Evolutionary conservation across 495 filamentous ascomycete genomes (phyloP).

Genomic region (Aspergillus panamensis): DNA sequence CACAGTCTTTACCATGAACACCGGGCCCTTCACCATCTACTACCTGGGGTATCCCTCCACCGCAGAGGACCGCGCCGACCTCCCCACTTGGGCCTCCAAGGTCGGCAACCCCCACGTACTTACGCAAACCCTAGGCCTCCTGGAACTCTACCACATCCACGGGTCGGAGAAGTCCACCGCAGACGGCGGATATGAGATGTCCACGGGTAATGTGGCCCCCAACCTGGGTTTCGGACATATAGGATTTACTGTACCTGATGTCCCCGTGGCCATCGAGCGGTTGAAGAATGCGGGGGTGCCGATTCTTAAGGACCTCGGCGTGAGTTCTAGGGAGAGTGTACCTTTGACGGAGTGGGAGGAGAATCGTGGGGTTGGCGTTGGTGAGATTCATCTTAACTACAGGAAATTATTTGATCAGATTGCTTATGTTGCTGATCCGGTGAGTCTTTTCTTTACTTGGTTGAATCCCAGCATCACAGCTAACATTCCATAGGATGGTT

Average conservation of each 20-base stretch:
- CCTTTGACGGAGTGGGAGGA: slow-evolving; percentile 40
- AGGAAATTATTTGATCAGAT: slow-evolving; percentile 37
- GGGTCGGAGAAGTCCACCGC: slow-evolving; percentile 25
- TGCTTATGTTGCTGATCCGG: slow-evolving; percentile 41
- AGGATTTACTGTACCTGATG: slow-evolving; percentile 40
- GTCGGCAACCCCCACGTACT: slow-evolving; percentile 25
- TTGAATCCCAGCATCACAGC: neutral
- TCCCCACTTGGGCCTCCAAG: slow-evolving; percentile 27
- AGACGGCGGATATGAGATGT: slow-evolving; percentile 14
- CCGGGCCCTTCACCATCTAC: slow-evolving; percentile 43
- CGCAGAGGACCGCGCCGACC: slow-evolving; percentile 19
- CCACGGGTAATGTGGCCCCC: slow-evolving; percentile 33
- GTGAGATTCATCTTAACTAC: slow-evolving; percentile 36
- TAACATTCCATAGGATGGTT: slow-evolving; percentile 18
- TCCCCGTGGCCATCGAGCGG: slow-evolving; percentile 28
- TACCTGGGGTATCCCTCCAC: slow-evolving; percentile 41
- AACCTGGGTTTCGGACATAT: slow-evolving; percentile 40
- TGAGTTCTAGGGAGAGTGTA: slow-evolving; percentile 27
- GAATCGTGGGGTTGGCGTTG: slow-evolving; percentile 31
- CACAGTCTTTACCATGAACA: slow-evolving; percentile 45
- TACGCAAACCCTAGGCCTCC: slow-evolving; percentile 30
- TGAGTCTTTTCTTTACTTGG: slow-evolving; percentile 20
- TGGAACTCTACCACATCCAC: slow-evolving; percentile 40
- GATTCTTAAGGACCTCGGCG: slow-evolving; percentile 38
- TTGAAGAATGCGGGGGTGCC: slow-evolving; percentile 30